Conservation (phyloP, 2,329 filamentous ascomycete species). For the Fusarium foetens region DNA sequence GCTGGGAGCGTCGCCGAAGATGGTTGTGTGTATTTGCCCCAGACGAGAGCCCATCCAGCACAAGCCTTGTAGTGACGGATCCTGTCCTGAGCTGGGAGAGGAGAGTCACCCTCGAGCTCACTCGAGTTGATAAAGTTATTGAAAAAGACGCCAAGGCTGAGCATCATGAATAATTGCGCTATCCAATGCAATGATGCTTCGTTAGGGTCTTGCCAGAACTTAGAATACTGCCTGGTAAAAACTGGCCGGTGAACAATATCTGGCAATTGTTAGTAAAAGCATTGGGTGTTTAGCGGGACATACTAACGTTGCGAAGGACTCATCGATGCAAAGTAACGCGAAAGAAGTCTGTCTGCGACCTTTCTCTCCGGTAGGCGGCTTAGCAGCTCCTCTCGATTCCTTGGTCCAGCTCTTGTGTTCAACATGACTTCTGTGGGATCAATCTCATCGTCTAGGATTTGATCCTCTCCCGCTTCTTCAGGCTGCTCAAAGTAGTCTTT, state of each 20-base stretch:
- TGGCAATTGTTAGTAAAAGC: conserved; percentile 41
- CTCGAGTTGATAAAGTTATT: conserved; percentile 56
- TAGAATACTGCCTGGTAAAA: conserved; percentile 60
- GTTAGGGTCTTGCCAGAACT: conserved; percentile 59
- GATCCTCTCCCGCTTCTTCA: conserved; percentile 50
- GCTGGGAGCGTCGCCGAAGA: conserved; percentile 60
- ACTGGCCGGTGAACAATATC: conserved; percentile 65
- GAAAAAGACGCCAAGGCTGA: conserved; percentile 56
- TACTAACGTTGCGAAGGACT: conserved; percentile 62
- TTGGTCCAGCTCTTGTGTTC: conserved; percentile 51
- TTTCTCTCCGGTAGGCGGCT: conserved; percentile 58
- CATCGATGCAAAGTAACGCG: conserved; percentile 63
- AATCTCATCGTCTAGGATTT: conserved; percentile 48
- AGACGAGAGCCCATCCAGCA: conserved; percentile 62
- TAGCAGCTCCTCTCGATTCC: conserved; percentile 59
- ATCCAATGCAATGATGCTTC: conserved; percentile 58
- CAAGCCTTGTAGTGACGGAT: conserved; percentile 61
- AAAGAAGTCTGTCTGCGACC: conserved; percentile 61
- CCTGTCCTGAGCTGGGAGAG: conserved; percentile 54
- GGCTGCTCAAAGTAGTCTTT: conserved; percentile 66
- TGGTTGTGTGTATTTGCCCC: conserved; percentile 62
- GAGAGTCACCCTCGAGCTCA: conserved; percentile 56
- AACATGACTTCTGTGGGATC: conserved; percentile 57
- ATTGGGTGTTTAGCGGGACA: not conserved
- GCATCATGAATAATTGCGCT: conserved; percentile 61